phyloP scores from a whole-genome alignment of 495 filamentous ascomycete species.

The Pyrenula massariospora region DNA sequence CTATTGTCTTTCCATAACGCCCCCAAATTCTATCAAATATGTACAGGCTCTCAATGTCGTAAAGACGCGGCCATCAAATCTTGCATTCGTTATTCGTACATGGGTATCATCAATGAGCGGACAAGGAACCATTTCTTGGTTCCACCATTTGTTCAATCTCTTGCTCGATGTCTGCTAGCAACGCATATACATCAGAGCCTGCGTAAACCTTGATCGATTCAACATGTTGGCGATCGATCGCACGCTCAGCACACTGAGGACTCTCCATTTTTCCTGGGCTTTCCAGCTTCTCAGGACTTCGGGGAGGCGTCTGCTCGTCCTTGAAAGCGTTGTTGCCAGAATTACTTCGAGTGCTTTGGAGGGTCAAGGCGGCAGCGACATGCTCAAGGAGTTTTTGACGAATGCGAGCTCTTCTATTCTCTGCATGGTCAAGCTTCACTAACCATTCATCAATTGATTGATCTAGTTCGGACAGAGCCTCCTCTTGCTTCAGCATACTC shows the following conservation, averaged over 20 bases:
- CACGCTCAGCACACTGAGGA: constrained; percentile 2
- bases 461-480: constrained; percentile 59
- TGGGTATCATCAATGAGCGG: neutral
- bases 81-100: neutral
- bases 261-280: neutral
- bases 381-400: constrained; percentile 71
- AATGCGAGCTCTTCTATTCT: constrained; percentile 56
- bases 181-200: constrained; percentile 48
- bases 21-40: neutral
- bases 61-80: neutral
- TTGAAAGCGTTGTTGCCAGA: neutral
- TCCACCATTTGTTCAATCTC: constrained; percentile 42
- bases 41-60: neutral
- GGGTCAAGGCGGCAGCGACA: constrained; percentile 44
- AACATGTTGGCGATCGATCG: constrained; percentile 1
- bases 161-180: constrained; percentile 48
- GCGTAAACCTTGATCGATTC: constrained; percentile 54
- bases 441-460: constrained; percentile 68
- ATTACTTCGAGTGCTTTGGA: constrained; percentile 7
- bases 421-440: constrained; percentile 58
- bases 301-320: constrained; percentile 20
- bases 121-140: neutral
- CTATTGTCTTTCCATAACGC: neutral
- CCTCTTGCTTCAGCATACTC: constrained; percentile 61
- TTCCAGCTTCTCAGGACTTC: constrained; percentile 23